Base-by-base conservation (phyloP, 805 yeast genomes). In the Yamadazyma laniorum region DNA sequence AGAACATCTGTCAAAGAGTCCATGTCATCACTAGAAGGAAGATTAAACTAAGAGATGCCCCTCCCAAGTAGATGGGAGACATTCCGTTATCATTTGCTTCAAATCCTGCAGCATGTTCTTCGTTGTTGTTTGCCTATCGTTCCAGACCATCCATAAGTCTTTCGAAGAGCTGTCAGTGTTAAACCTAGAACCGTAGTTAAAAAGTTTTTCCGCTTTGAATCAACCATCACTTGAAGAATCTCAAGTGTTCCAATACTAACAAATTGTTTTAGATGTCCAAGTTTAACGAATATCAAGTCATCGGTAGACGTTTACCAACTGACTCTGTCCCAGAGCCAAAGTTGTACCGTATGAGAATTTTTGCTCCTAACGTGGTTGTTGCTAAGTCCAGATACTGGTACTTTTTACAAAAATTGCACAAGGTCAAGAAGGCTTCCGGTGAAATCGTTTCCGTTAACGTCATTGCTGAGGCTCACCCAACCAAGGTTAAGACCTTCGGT, bases 311-410 rank as follows among this genome's bases (percentile, higher is more conserved):
- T 80, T 87, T 93, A 75, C 99, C 99, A 62, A 89, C 96, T 67
- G 98, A 89, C 77, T 77, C 90, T 65, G 96, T 86, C 68, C 96
- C 98, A 67, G 96, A 90, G 79, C 99, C 99, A 75, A 93, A 91
- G 84, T 87, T 93, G 78, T 93, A 84, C 95, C 88, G 99, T 75
- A 93, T 93, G 98, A 89, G 96, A 82, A 89, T 93, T 77, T 93
- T 93, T 74, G 99, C 99, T 70, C 90, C 96, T 65, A 93, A 93
- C 80, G 85, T 80, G 62, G 98, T 93, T 72, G 95, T 93, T 72
- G 99, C 99, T 71, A 93, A 93, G 84, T 93, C 99, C 65, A 91
- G 99, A 80, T 93, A 88, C 96, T 93, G 99, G 99, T 93, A 93
- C 82, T 93, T 93, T 82, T 85, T 93, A 79, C 95, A 91, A 77